Evolutionary conservation across 495 filamentous ascomycete species (phyloP).

Genomic region (Penicillium alfredii): DNA sequence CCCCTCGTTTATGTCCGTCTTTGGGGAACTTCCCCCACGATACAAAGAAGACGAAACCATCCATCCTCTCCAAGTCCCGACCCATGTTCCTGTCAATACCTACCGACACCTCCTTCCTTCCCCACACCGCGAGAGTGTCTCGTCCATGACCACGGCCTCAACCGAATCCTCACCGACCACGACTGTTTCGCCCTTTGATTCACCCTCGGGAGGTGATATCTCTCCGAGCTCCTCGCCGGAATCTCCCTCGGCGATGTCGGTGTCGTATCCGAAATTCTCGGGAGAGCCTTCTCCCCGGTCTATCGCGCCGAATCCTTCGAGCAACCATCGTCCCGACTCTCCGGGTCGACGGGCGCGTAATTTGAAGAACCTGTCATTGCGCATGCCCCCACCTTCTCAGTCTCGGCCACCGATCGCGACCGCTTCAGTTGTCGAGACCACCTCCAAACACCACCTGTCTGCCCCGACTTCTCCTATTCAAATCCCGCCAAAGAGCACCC

Average conservation of each 20-base stretch:
- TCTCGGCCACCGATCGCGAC: constrained; percentile 47
- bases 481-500: constrained; percentile 64
- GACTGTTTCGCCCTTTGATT: constrained; percentile 88
- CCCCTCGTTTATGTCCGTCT: constrained; percentile 69
- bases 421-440: constrained; percentile 38
- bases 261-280: constrained; percentile 38
- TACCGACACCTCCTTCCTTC: constrained; percentile 29
- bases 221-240: constrained; percentile 91
- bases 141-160: constrained; percentile 76
- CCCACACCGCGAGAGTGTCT: constrained; percentile 44
- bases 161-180: constrained; percentile 93
- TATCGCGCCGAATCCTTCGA: constrained; percentile 32
- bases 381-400: constrained; percentile 56
- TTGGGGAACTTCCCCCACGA: constrained; percentile 34
- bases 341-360: constrained; percentile 76
- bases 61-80: constrained; percentile 25
- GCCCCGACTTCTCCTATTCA: constrained; percentile 80
- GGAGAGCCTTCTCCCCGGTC: constrained; percentile 19
- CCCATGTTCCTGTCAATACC: constrained; percentile 31
- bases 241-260: constrained; percentile 59
- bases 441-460: constrained; percentile 50
- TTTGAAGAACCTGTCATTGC: constrained; percentile 87
- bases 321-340: constrained; percentile 41
- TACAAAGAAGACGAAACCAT: constrained; percentile 30
- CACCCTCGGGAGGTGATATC: constrained; percentile 78